Conservation (phyloP, 768 basidiomycete genomes). For the Mycena haematopus region DNA sequence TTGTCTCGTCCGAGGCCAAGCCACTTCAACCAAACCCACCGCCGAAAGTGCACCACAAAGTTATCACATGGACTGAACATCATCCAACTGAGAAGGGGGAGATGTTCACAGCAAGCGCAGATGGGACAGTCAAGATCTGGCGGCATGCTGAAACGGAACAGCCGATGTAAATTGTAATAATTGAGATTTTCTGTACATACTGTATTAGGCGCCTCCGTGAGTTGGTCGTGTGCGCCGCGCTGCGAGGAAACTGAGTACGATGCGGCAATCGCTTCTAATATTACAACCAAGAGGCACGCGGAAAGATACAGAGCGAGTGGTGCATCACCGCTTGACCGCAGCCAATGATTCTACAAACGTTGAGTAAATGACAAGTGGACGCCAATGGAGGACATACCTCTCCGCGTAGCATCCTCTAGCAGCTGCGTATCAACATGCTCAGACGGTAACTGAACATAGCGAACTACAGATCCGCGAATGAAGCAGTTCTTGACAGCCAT, state of each 20-base stretch:
- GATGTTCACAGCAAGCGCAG: slow-evolving; percentile 88
- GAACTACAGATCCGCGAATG: slow-evolving; percentile 96
- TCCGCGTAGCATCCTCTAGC: slow-evolving; percentile 93
- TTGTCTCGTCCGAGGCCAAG: slow-evolving; percentile 59
- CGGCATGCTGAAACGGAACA: slow-evolving; percentile 45
- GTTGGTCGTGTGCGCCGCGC: no score
- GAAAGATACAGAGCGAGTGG: slow-evolving; percentile 12
- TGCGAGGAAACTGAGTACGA: neutral
- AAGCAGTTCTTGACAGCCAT: slow-evolving; percentile 99
- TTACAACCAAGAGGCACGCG: slow-evolving; percentile 19
- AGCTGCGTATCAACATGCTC: slow-evolving; percentile 95
- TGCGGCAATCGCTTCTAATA: slow-evolving; percentile 3
- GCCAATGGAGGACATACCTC: slow-evolving; percentile 63
- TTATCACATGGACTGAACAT: slow-evolving; percentile 92
- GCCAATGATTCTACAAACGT: slow-evolving; percentile 41
- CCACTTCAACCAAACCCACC: slow-evolving; percentile 76
- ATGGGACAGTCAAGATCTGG: slow-evolving; percentile 94
- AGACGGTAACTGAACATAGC: slow-evolving; percentile 94
- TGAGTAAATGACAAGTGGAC: neutral
- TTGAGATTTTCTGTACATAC: slow-evolving; percentile 3
- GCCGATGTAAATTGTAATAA: neutral
- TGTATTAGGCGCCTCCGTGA: neutral
- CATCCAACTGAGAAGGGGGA: slow-evolving; percentile 84
- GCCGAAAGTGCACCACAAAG: slow-evolving; percentile 78
- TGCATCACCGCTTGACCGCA: slow-evolving; percentile 29